These are phyloP conservation scores for Globisporangium irregulare DNA, from an alignment of 352 stramenopile genomes.

Conservation along the genomic window DNA sequence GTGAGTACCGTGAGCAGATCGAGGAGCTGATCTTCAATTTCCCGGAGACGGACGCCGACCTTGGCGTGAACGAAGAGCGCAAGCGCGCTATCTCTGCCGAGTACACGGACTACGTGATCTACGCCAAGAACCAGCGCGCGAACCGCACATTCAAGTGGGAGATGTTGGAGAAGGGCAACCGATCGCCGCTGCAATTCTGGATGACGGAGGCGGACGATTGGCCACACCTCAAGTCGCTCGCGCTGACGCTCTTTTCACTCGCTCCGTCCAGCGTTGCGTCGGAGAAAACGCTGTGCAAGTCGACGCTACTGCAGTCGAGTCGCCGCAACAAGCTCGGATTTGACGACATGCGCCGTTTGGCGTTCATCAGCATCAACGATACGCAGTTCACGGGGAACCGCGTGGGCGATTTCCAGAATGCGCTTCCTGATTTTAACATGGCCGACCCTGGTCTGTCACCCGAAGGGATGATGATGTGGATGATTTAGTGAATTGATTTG, in stretches of 20 bases:
- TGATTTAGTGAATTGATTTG: constrained; percentile 45
- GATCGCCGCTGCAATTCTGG: constrained; percentile 80
- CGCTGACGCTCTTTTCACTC: constrained; percentile 75
- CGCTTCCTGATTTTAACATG: constrained; percentile 69
- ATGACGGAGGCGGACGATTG: constrained; percentile 73
- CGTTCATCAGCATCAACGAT: constrained; percentile 85
- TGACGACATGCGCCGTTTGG: constrained; percentile 68
- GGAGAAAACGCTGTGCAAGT: constrained; percentile 72
- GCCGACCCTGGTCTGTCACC: constrained; percentile 62
- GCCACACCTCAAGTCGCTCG: constrained; percentile 72
- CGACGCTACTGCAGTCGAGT: constrained; percentile 56
- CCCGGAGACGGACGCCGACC: constrained; percentile 61
- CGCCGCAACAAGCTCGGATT: constrained; percentile 72
- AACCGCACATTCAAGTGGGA: constrained; percentile 85
- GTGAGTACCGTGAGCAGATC: constrained; percentile 81
- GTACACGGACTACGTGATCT: constrained; percentile 79
- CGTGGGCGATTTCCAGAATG: constrained; percentile 48
- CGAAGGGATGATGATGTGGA: constrained; percentile 88
- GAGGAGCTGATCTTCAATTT: constrained; percentile 84
- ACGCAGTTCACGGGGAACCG: constrained; percentile 59
- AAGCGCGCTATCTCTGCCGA: constrained; percentile 67
- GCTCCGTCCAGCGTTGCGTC: constrained; percentile 67
- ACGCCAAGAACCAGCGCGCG: constrained; percentile 76
- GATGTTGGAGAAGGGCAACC: constrained; percentile 79
- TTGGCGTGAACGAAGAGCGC: constrained; percentile 64